Conservation (phyloP, 148 eudicot species). For the Euryodendron excelsum region DNA sequence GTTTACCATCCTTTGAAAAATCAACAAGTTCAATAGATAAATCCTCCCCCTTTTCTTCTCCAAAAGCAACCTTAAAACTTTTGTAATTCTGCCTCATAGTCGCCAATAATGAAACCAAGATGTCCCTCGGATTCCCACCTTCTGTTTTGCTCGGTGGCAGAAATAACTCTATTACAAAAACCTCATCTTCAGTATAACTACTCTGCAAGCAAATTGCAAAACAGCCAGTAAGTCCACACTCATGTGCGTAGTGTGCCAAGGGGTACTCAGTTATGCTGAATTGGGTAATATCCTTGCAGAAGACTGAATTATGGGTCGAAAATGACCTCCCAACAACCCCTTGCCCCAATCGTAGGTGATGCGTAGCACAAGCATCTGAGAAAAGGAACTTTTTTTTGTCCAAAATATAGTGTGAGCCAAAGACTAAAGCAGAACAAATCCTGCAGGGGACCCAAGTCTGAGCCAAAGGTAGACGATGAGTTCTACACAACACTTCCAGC, state of each 20-base stretch:
- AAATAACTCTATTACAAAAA: slow-evolving; percentile 33
- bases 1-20: neutral
- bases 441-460: slow-evolving; percentile 11
- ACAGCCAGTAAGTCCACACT: too few species aligned
- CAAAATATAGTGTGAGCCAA: too few species aligned
- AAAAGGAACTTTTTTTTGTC: neutral
- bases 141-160: neutral
- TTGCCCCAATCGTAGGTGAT: slow-evolving; percentile 12
- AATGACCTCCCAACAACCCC: too few species aligned
- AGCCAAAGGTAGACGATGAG: neutral
- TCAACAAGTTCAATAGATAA: slow-evolving; percentile 10
- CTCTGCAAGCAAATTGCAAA: too few species aligned
- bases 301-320: too few species aligned
- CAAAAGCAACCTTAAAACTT: too few species aligned
- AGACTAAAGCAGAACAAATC: neutral
- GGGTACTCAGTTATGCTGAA: slow-evolving; percentile 22
- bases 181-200: too few species aligned
- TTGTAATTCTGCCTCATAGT: too few species aligned
- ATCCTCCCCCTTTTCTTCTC: too few species aligned
- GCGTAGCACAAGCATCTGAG: neutral
- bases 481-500: neutral
- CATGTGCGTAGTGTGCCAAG: too few species aligned
- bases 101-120: neutral
- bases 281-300: slow-evolving; percentile 19
- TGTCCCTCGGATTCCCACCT: neutral